Evolutionary conservation across 176 grass and related monocot species (phyloP), one percentile per base, ranked within the genome.

Genomic region (Musa troglodytarum): DNA sequence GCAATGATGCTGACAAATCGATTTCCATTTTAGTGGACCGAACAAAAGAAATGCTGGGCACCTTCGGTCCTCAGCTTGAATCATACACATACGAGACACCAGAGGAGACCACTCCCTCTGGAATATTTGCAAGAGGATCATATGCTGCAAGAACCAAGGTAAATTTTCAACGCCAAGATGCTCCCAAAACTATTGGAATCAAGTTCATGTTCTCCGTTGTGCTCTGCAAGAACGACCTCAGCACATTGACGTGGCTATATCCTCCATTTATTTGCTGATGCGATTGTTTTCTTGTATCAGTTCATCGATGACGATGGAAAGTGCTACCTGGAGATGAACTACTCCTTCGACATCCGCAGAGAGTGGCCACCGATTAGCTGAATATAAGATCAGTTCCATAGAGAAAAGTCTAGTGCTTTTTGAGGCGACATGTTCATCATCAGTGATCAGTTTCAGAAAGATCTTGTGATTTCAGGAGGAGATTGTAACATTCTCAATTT

Each of bases 141-240:
- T 96, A 96, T 82, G 79, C 89, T 29, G 93, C 93, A 76, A 89
- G 87, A 76, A 96, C 93, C 1, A 96, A 92, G 89, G 93, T 92
- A 43, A 43, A 43, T 5, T 43, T 43, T 43, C 34, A 43, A 5
- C 6, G 34, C 34, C 34, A 43, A 43, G 34, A 43, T 3, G 34
- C 34, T 43, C 34, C 4, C 34, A 5, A 43, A 6, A 43, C 34
- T 43, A 43, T 5, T 43, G 4, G 3, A 43, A 43, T 43, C 34
- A 6, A 43, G 34, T 43, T 43, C 34, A 6, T 43, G 34, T 43
- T 43, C 34, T 43, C 34, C 6, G 34, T 43, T 43, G 34, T 43
- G 34, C 0, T 43, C 34, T 43, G 34, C 34, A 34, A 4, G 29
- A 34, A 34, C 29, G 29, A 34, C 3, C 3, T 34, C 29, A 34